Conservation (phyloP, 257 asterid species). For the Ligustrum vulgare region DNA sequence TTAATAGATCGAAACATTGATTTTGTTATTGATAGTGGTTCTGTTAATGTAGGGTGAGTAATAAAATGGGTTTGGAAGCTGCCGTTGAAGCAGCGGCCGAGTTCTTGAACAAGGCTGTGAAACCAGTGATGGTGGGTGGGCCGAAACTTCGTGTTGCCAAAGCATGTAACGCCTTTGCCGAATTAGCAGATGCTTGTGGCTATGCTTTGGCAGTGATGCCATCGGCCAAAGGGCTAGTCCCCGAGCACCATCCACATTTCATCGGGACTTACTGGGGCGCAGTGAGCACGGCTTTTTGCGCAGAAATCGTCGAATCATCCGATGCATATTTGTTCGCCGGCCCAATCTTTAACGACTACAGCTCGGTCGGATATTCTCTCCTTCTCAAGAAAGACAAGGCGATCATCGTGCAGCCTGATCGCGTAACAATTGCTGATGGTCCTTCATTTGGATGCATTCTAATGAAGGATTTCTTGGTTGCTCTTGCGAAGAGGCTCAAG, state of each 20-base stretch:
- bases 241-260: constrained; percentile 72
- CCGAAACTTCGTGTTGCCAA: constrained; percentile 71
- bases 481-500: constrained; percentile 58
- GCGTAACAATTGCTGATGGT: constrained; percentile 60
- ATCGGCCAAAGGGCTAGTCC: constrained; percentile 78
- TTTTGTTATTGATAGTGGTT: background rate
- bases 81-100: constrained; percentile 75
- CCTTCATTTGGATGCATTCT: constrained; percentile 75
- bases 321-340: constrained; percentile 84
- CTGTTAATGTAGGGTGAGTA: constrained; percentile 48
- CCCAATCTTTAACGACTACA: constrained; percentile 77
- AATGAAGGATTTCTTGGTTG: constrained; percentile 74
- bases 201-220: constrained; percentile 76
- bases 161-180: constrained; percentile 62
- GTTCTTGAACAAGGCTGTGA: constrained; percentile 77
- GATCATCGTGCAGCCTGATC: constrained; percentile 71
- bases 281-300: constrained; percentile 77
- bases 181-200: constrained; percentile 59
- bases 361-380: constrained; percentile 79
- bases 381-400: constrained; percentile 87
- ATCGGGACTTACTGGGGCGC: constrained; percentile 92
- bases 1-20: background rate
- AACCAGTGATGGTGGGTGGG: constrained; percentile 90
- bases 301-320: constrained; percentile 82
- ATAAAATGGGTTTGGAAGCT: constrained; percentile 64